Evolutionary conservation across 495 filamentous ascomycete genomes (phyloP).

Genomic region (Lasiosphaeria hispida): DNA sequence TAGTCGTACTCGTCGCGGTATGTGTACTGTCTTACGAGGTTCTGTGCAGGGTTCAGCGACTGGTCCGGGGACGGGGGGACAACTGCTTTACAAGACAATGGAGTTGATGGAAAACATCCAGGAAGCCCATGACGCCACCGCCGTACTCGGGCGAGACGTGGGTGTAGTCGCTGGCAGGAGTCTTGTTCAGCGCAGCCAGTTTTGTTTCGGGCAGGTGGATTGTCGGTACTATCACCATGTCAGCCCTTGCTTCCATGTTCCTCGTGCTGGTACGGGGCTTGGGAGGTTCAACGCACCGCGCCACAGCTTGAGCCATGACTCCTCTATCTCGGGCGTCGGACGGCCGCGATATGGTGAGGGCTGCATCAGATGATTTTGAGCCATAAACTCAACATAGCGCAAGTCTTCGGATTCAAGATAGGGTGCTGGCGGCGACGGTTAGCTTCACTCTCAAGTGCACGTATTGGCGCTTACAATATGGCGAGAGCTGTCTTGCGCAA

Average conservation of each 20-base stretch:
- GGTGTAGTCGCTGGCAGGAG: not conserved
- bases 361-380: conserved; percentile 3
- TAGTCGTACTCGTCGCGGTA: conserved; percentile 4
- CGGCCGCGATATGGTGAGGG: not conserved
- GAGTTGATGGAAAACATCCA: not conserved
- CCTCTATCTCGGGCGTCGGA: not conserved
- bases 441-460: not conserved
- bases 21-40: not conserved
- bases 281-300: not conserved
- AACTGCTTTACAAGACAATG: not conserved
- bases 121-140: not conserved
- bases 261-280: no score
- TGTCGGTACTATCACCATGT: not conserved
- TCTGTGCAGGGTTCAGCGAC: not conserved
- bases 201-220: not conserved
- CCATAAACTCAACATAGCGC: not conserved
- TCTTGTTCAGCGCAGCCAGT: not conserved
- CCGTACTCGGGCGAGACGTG: not conserved
- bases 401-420: not conserved
- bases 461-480: not conserved
- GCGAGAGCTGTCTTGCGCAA: not conserved
- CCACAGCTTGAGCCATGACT: conserved; percentile 5
- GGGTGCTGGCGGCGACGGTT: not conserved
- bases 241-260: no score
- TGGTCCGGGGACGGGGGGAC: no score